Evolutionary conservation across 331 rosid genomes (phyloP).

Genomic region (Acacia concinna): DNA sequence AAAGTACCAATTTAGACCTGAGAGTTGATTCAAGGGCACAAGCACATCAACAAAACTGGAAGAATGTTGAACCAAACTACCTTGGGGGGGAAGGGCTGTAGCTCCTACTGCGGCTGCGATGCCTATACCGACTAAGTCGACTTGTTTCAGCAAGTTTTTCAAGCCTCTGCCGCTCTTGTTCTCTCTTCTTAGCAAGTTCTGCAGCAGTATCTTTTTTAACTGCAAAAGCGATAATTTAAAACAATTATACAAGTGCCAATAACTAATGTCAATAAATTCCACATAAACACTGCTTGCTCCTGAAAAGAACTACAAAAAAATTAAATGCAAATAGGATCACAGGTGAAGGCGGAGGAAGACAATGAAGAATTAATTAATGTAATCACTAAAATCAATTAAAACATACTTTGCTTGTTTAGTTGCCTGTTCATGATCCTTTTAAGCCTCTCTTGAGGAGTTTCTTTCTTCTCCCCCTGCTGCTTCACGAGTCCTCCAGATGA

Average conservation of each 20-base stretch:
- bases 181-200: constrained; percentile 85
- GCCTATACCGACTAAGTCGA: constrained; percentile 74
- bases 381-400: constrained; percentile 26
- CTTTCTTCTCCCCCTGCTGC: constrained; percentile 88
- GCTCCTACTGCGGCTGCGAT: constrained; percentile 75
- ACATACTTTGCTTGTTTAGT: constrained; percentile 88
- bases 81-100: constrained; percentile 86
- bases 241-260: neutral
- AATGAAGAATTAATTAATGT: constrained; percentile 19
- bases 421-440: constrained; percentile 97
- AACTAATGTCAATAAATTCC: constrained; percentile 8
- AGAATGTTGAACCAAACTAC: constrained; percentile 43
- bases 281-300: constrained; percentile 2
- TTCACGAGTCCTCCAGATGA: constrained; percentile 71
- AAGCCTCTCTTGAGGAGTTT: constrained; percentile 98
- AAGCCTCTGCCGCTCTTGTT: constrained; percentile 89
- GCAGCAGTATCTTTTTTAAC: constrained; percentile 96
- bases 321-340: neutral
- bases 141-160: constrained; percentile 97
- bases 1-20: constrained; percentile 1
- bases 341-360: neutral
- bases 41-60: neutral
- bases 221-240: constrained; percentile 38
- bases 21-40: neutral
- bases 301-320: neutral